Base-by-base conservation (phyloP, 805 yeast species). In the Komagataella populi region DNA sequence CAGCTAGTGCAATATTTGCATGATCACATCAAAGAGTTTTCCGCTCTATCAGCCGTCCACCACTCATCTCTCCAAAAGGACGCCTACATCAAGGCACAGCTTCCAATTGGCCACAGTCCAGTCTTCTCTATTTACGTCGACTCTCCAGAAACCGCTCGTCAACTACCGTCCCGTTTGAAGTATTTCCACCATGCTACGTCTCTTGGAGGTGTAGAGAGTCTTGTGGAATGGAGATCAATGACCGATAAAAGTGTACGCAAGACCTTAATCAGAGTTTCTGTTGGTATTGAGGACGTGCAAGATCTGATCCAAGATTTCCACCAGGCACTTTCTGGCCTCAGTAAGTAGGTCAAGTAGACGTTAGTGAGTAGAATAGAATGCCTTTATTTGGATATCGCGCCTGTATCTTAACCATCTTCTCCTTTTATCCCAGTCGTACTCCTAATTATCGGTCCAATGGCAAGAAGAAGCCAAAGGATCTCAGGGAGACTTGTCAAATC, bases 221-320 rank as follows among this genome's bases (percentile, higher is more conserved):
- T 77, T 53, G 77, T 77, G 46, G 81, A 77, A 56, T 30, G 39
- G 39, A 30, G 39, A 30, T 30, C 39, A 30, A 50, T 74, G 55
- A 67, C 71, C 24, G 55, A 70, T 54, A 59, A 60, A 12, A 59
- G 66, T 23, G 47, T 47, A 8, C 17, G 23, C 3, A 54, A 62
- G 8, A 62, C 60, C 50, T 59, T 76, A 46, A 60, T 77, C 48
- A 62, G 81, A 54, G 66, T 77, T 46, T 73, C 78, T 54, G 68
- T 76, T 16, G 82, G 82, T 2, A 70, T 77, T 51, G 81, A 77
- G 55, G 74, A 76, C 56, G 66, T 66, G 44, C 72, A 72, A 22
- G 81, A 77, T 60, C 69, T 77, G 52, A 69, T 75, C 20, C 69
- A 68, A 46, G 81, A 77, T 59, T 63, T 76, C 10, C 66, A 64